Conservation (phyloP, 305 asterid species). For the Solanum hybrid region DNA sequence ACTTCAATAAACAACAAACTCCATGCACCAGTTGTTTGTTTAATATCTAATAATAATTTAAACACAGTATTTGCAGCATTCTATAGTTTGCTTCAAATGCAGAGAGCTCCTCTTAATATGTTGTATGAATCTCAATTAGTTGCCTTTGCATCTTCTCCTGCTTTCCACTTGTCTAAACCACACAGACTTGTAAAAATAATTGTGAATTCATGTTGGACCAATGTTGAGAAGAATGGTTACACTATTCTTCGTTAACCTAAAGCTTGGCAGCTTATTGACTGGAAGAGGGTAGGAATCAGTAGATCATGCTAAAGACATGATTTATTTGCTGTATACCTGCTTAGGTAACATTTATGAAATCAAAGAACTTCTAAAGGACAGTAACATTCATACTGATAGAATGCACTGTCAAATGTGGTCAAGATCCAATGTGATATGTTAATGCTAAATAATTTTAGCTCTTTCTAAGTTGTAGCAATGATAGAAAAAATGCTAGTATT, state of each 20-base stretch:
- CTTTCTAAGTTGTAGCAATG: neutral
- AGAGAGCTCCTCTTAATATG: neutral
- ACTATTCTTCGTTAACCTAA: neutral
- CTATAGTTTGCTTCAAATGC: neutral
- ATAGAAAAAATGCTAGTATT: neutral
- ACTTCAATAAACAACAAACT: neutral
- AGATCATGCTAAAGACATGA: neutral
- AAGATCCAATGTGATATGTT: neutral
- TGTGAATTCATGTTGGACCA: neutral
- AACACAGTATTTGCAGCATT: neutral
- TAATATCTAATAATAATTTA: neutral
- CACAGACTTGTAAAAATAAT: neutral
- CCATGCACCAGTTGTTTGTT: neutral
- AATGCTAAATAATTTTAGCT: neutral
- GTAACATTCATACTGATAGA: neutral
- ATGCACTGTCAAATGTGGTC: neutral
- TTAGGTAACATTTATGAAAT: neutral
- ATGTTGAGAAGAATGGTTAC: neutral
- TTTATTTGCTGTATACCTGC: neutral
- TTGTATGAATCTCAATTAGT: neutral
- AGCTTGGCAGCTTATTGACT: neutral
- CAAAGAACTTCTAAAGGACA: neutral
- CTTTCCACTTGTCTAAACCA: neutral
- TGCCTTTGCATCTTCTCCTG: neutral
- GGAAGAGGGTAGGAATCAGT: neutral